Conservation (phyloP, 75 land plant species). For the Pinus taeda region DNA sequence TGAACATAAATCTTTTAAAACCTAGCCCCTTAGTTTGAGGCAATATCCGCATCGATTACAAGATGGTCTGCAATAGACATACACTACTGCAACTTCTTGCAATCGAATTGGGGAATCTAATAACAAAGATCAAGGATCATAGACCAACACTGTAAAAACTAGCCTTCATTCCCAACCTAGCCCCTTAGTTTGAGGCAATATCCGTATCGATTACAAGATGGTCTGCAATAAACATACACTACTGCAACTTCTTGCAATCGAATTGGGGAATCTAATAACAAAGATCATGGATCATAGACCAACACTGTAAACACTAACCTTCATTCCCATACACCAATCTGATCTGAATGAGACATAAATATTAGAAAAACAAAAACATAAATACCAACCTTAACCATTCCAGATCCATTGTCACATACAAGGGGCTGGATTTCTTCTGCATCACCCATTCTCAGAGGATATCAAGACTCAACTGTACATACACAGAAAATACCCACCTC, state of each 20-base stretch:
- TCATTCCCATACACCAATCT: neutral
- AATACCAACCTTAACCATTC: conserved; percentile 33
- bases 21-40: neutral
- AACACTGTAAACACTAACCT: neutral
- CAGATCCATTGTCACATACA: conserved; percentile 44
- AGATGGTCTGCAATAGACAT: neutral
- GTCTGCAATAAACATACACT: neutral
- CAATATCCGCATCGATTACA: too few relatives aligned
- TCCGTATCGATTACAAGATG: too few relatives aligned
- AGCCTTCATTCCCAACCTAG: too few relatives aligned
- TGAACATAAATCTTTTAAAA: neutral
- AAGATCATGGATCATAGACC: neutral
- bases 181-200: neutral
- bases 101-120: neutral
- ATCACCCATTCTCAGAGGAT: conserved; percentile 31
- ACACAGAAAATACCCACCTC: neutral
- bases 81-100: neutral
- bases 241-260: neutral
- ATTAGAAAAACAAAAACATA: neutral
- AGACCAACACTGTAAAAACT: neutral
- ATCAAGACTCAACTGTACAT: conserved; percentile 1
- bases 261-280: neutral
- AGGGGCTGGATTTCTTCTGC: conserved; percentile 40
- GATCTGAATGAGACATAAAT: neutral
- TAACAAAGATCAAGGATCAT: conserved; percentile 1